Evolutionary conservation across 2,329 filamentous ascomycete genomes (phyloP).

Genomic region (Fusarium hostae): DNA sequence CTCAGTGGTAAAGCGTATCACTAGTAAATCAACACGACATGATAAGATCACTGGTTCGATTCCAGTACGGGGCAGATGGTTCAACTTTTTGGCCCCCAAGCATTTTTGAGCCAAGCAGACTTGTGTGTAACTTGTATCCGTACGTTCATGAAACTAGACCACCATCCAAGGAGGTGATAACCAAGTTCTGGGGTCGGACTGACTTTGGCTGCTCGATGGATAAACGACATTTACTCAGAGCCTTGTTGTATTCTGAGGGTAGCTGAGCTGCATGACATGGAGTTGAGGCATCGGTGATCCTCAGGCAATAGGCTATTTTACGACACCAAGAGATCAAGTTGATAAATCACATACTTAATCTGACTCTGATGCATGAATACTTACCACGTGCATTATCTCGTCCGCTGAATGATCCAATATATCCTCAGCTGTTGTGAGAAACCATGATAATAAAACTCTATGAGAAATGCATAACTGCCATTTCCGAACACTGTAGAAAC

Average conservation of each 20-base stretch:
- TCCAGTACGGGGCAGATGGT: neutral
- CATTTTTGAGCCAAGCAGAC: neutral
- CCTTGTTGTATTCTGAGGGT: neutral
- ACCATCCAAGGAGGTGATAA: neutral
- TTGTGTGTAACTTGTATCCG: neutral
- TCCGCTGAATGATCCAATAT: neutral
- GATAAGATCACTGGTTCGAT: slow-evolving; percentile 13
- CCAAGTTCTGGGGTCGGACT: no score
- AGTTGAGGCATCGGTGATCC: neutral
- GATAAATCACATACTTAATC: slow-evolving; percentile 17
- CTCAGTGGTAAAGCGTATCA: slow-evolving; percentile 14
- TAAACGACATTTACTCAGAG: neutral
- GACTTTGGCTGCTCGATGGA: neutral
- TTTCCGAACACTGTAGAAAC: neutral
- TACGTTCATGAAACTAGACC: neutral
- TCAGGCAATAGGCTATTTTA: neutral
- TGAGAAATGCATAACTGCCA: neutral
- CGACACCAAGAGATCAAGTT: neutral
- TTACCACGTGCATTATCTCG: slow-evolving; percentile 7
- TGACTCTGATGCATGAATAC: neutral
- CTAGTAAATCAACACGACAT: slow-evolving; percentile 5
- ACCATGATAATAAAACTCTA: neutral
- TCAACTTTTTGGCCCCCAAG: neutral
- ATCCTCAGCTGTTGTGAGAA: neutral
- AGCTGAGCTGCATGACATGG: neutral